Evolutionary conservation across 2,329 filamentous ascomycete genomes (phyloP), one percentile per base, ranked within the genome.

Genomic region (Fusarium illudens): DNA sequence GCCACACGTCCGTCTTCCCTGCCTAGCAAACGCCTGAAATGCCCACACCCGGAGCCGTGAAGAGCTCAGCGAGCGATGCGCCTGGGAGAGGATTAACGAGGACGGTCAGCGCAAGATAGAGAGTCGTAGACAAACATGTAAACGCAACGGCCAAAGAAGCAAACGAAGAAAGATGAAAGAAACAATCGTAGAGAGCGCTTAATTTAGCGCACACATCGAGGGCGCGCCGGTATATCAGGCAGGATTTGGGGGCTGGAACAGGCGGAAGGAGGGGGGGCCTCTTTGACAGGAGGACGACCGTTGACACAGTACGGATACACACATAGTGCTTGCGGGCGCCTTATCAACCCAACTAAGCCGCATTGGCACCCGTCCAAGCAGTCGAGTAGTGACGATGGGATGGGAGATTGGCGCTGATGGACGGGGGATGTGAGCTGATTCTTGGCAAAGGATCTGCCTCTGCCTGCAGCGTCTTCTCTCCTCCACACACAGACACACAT

Each of bases 1-100:
- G 6, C 53, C 25, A 27, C 53, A 57, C 58, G 42, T 4, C 58
- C 48, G n/a, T n/a, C n/a, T n/a, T n/a, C n/a, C n/a, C n/a, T n/a
- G n/a, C n/a, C n/a, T n/a, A n/a, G n/a, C n/a, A n/a, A n/a, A n/a
- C n/a, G n/a, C 22, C 17, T 13, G 15, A 30, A 48, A 32, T 34
- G 30, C 44, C 44, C n/a, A 12, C n/a, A 12, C 46, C 15, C 17
- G 19, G 32, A 55, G 54, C 42, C 25, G 27, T n/a, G 6, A n/a
- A 3, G 33, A 39, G 44, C 33, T 42, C 55, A 36, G n/a, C 33
- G 20, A 22, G 19, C 4, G 37, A 42, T 6, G 37, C 15, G 4
- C 20, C 9, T 39, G 36, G 13, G 11, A 39, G 19, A 20, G 11
- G 36, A 39, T 39, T 39, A 39, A 39, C 12, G 2, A 4, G 7